These are phyloP conservation scores for Hyaloscypha variabilis DNA, from an alignment of 495 filamentous ascomycete species.

Conservation along the genomic window DNA sequence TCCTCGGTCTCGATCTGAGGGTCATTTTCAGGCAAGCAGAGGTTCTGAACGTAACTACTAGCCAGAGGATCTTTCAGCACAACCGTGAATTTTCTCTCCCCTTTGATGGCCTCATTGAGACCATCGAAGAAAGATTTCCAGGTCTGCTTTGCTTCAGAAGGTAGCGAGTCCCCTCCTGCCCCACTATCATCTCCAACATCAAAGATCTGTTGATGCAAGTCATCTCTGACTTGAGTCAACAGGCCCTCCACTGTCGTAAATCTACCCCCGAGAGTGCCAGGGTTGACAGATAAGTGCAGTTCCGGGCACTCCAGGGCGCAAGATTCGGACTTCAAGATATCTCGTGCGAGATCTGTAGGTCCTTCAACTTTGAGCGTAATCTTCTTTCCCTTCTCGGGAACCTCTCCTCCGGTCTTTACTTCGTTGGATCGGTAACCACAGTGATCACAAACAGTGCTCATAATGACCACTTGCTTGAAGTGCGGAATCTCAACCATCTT, in stretches of 20 bases:
- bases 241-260: conserved; percentile 97
- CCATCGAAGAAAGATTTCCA: conserved; percentile 83
- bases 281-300: conserved; percentile 78
- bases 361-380: conserved; percentile 78
- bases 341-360: conserved; percentile 78
- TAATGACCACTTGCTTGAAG: conserved; percentile 94
- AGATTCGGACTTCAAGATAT: conserved; percentile 96
- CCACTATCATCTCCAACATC: conserved; percentile 57
- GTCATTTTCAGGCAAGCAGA: conserved; percentile 72
- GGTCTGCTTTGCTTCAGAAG: conserved; percentile 57
- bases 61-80: conserved; percentile 87
- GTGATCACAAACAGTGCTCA: conserved; percentile 82
- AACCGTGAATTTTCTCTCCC: conserved; percentile 82
- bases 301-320: conserved; percentile 84
- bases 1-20: conserved; percentile 81
- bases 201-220: conserved; percentile 84
- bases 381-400: conserved; percentile 83
- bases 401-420: conserved; percentile 92
- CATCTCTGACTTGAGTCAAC: conserved; percentile 89
- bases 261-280: conserved; percentile 91
- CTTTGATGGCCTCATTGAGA: conserved; percentile 76
- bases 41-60: conserved; percentile 89
- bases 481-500: conserved; percentile 95
- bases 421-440: conserved; percentile 96
- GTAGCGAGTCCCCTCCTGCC: conserved; percentile 72